Evolutionary conservation across 2,329 filamentous ascomycete species (phyloP).

Genomic region (Colletotrichum filicis): DNA sequence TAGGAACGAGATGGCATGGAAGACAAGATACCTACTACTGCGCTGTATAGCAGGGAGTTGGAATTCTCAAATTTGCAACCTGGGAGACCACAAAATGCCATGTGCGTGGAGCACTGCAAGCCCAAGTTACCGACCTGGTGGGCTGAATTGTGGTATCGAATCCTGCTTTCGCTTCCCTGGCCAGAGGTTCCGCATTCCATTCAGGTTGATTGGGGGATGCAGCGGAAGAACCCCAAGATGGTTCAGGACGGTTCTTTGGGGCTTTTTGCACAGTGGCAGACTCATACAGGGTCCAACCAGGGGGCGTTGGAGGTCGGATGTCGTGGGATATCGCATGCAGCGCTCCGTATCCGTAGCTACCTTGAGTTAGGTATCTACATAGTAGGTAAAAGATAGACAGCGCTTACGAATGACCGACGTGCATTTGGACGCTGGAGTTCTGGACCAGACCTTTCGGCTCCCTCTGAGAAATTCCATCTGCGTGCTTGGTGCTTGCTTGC

Average conservation of each 20-base stretch:
- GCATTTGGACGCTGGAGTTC: not conserved
- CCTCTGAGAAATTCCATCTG: not conserved
- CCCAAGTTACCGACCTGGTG: not conserved
- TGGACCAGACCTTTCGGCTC: not conserved
- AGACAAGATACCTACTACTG: not conserved
- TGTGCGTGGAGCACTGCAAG: not conserved
- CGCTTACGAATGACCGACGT: not conserved
- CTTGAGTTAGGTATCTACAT: too few relatives aligned
- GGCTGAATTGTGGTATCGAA: not conserved
- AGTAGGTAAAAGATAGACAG: not conserved
- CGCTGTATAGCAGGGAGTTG: not conserved
- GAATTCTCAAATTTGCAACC: not conserved
- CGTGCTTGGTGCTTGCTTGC: not conserved
- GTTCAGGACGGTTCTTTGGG: not conserved
- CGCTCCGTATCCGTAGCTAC: not conserved
- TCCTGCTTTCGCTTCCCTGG: not conserved
- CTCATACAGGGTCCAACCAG: not conserved
- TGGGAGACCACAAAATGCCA: not conserved
- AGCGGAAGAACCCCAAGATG: not conserved
- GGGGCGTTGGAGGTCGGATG: not conserved
- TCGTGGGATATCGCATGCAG: not conserved
- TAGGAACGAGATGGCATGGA: not conserved
- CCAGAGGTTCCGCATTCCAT: not conserved
- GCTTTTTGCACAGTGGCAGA: not conserved
- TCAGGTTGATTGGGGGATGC: not conserved